Evolutionary conservation across 2,329 filamentous ascomycete species (phyloP).

Genomic region (Magnaporthiopsis poae): DNA sequence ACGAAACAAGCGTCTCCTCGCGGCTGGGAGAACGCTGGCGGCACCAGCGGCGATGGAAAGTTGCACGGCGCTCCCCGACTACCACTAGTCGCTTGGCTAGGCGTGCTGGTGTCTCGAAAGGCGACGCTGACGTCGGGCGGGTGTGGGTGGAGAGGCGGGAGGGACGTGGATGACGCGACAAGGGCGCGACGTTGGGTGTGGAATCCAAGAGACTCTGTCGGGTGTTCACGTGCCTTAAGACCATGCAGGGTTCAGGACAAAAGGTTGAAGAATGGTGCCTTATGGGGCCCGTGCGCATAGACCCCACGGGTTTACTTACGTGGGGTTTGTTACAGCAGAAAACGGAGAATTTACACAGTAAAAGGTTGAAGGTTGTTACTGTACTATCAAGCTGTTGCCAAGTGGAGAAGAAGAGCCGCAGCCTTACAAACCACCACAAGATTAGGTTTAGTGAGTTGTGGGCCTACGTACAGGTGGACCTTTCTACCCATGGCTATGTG

Average conservation of each 20-base stretch:
- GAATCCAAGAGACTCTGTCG: background rate
- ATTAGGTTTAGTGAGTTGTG: background rate
- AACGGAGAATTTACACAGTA: no score
- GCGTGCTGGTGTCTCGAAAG: background rate
- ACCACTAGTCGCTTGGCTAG: background rate
- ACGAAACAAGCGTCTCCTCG: no score
- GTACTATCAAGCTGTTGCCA: no score
- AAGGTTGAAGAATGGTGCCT: background rate
- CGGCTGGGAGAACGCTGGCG: no score
- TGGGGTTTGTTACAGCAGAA: no score
- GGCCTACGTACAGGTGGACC: no score
- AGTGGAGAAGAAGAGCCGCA: background rate
- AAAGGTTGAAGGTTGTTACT: no score
- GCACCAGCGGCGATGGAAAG: no score
- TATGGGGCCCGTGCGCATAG: background rate
- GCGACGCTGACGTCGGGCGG: background rate
- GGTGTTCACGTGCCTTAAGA: background rate
- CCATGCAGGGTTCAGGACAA: background rate
- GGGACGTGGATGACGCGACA: background rate
- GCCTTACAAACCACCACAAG: background rate
- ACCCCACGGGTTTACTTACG: no score
- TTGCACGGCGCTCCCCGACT: no score
- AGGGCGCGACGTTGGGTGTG: background rate
- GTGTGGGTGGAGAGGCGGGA: background rate
- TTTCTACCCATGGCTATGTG: no score